Percentiles rank a stretch among this genome's conserved stretches.
These are phyloP conservation scores for Trametes polyzona DNA, from an alignment of 1,284 basidiomycete species.

Conservation along the genomic window DNA sequence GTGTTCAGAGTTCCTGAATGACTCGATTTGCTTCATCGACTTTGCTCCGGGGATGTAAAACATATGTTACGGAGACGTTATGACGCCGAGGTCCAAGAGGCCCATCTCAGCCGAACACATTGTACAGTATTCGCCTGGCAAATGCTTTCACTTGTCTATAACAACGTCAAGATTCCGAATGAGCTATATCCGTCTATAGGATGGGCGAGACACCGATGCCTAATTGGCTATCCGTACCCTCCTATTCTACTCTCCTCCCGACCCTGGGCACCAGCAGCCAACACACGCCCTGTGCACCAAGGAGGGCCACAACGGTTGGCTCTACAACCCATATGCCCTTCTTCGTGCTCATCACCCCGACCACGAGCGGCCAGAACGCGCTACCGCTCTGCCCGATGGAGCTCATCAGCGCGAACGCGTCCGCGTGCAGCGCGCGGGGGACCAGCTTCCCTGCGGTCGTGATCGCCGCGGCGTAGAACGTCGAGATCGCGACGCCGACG, in stretches of 20 bases:
- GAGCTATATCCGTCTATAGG: background rate
- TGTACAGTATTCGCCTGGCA: background rate
- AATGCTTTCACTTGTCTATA: background rate
- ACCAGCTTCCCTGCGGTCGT: constrained; percentile 35
- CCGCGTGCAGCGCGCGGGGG: constrained; percentile 38
- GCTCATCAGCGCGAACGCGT: constrained; percentile 39
- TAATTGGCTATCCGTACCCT: background rate
- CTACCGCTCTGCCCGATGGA: constrained; percentile 40
- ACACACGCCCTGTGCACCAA: constrained; percentile 33
- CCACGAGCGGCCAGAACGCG: constrained; percentile 39
- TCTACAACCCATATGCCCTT: constrained; percentile 40
- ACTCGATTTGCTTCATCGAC: too few species aligned
- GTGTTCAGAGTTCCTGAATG: too few species aligned
- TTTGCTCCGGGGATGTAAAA: too few species aligned
- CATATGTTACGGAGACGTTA: too few species aligned
- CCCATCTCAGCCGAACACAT: too few species aligned
- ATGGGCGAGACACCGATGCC: background rate
- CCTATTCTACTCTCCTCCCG: constrained; percentile 22
- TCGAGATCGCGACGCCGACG: constrained; percentile 40
- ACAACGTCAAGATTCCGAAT: too few species aligned
- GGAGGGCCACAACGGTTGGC: constrained; percentile 33
- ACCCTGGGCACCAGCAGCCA: constrained; percentile 34
- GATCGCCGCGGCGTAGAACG: constrained; percentile 39
- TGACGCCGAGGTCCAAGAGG: too few species aligned
- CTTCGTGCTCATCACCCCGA: constrained; percentile 39